Evolutionary conservation across 805 yeast genomes (phyloP), one percentile per base, ranked within the genome.

Genomic region (Starmerella scarabaei): DNA sequence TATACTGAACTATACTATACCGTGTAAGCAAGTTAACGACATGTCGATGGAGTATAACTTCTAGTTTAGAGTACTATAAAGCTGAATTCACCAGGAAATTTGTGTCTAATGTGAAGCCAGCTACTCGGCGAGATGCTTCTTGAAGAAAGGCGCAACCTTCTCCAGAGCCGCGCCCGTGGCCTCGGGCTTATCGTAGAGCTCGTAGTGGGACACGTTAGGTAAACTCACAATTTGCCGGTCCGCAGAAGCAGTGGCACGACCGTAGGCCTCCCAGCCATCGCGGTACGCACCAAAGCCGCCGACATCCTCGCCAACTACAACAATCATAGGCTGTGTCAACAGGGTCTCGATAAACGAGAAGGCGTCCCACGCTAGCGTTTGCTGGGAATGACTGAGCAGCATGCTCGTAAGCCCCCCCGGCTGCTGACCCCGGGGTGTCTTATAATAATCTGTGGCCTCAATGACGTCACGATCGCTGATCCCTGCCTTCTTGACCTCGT

Each of bases 241-340:
- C 16, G 11, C 16, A 15, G 16, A 11, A 16, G 31, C 31, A 15
- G 31, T n/a, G n/a, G n/a, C n/a, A n/a, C n/a, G n/a, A n/a, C n/a
- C 31, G 8, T n/a, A 7, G 8, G 11, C 16, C 7, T 11, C 31
- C 31, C 9, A 29, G 8, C 16, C 31, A 14, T 36, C 34, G 21
- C n/a, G 9, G 28, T 12, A 26, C 28, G n/a, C n/a, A n/a, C 33
- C 21, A 12, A 28, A 19, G 20, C 33, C 14, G 18, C 33, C 37
- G 2, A 37, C 40, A 21, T 36, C 27, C 14, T 18, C 16, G 18
- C 49, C 49, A 12, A 30, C 42, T 4, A 47, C 31, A 8, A 38
- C n/a, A 20, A 37, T 21, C 6, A 45, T 11, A 0, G 51, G 51
- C 30, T 33, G 48, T 6, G 45, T 39, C 18, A 41, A 23, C 11